Conservation (phyloP, 441 rosid species). For the Arabidopsis lyrata region DNA sequence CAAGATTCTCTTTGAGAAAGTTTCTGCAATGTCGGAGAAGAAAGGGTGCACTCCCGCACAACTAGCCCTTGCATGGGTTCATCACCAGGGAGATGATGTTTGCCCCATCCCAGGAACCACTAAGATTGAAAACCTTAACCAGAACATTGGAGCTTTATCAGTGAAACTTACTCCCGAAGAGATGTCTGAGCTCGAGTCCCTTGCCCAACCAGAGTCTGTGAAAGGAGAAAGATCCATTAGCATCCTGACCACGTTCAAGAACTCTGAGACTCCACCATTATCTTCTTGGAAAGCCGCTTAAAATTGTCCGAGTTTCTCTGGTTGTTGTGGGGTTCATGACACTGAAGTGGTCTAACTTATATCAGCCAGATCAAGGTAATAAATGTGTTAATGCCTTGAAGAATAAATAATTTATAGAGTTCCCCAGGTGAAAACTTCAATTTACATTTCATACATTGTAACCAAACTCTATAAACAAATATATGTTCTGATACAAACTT, state of each 20-base stretch:
- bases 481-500: too few species aligned
- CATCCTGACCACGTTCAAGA: slow-evolving; percentile 23
- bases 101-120: slow-evolving; percentile 54
- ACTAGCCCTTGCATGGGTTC: slow-evolving; percentile 68
- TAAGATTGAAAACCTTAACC: slow-evolving; percentile 35
- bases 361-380: not conserved
- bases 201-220: slow-evolving; percentile 50
- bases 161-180: slow-evolving; percentile 59
- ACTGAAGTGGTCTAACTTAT: not conserved
- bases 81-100: slow-evolving; percentile 69
- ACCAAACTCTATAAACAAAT: not conserved
- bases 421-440: slow-evolving; percentile 39
- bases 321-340: not conserved
- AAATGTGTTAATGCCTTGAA: not conserved
- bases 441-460: not conserved
- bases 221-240: slow-evolving; percentile 53
- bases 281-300: slow-evolving; percentile 53
- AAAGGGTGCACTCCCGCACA: slow-evolving; percentile 62
- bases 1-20: slow-evolving; percentile 17
- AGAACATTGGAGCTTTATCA: slow-evolving; percentile 52
- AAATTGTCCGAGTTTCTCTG: not conserved
- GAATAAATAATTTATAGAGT: slow-evolving; percentile 18
- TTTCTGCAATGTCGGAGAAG: slow-evolving; percentile 47
- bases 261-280: slow-evolving; percentile 56
- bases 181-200: slow-evolving; percentile 63